phyloP scores from a whole-genome alignment of 495 filamentous ascomycete genomes.

The Sporormia fimetaria region DNA sequence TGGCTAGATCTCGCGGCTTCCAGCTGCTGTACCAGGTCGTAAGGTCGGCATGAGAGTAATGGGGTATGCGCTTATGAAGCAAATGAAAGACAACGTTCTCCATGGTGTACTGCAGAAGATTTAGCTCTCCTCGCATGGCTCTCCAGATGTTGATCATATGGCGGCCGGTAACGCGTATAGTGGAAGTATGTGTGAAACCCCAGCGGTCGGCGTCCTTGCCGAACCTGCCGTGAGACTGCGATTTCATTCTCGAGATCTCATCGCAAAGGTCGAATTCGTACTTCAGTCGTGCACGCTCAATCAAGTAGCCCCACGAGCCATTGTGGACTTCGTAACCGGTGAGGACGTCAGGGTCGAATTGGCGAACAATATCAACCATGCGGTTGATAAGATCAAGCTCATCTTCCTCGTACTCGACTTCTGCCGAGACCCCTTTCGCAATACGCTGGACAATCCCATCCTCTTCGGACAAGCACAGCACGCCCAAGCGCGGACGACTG shows the following conservation, averaged over 20 bases:
- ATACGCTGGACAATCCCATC: conserved; percentile 37
- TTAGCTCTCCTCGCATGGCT: conserved; percentile 84
- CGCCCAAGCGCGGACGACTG: conserved; percentile 50
- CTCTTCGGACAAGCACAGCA: conserved; percentile 52
- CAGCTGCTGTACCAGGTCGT: conserved; percentile 69
- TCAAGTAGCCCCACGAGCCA: conserved; percentile 86
- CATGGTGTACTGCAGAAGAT: conserved; percentile 85
- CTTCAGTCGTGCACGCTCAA: conserved; percentile 73
- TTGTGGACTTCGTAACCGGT: conserved; percentile 94
- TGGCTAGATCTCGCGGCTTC: conserved; percentile 55
- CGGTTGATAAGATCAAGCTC: conserved; percentile 76
- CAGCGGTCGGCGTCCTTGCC: conserved; percentile 79
- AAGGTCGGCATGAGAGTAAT: conserved; percentile 66
- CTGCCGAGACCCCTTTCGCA: conserved; percentile 43
- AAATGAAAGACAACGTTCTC: conserved; percentile 95
- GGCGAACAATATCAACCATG: conserved; percentile 76
- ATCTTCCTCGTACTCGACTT: conserved; percentile 59
- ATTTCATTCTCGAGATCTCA: conserved; percentile 80
- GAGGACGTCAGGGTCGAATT: conserved; percentile 80
- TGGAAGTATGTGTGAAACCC: conserved; percentile 86
- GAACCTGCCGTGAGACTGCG: conserved; percentile 65
- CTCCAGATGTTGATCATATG: conserved; percentile 98
- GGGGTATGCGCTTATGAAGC: conserved; percentile 79
- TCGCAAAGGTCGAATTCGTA: conserved; percentile 86
- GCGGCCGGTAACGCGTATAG: conserved; percentile 75